Evolutionary conservation across 129 eudicot species (phyloP).

Genomic region (Silybum marianum): DNA sequence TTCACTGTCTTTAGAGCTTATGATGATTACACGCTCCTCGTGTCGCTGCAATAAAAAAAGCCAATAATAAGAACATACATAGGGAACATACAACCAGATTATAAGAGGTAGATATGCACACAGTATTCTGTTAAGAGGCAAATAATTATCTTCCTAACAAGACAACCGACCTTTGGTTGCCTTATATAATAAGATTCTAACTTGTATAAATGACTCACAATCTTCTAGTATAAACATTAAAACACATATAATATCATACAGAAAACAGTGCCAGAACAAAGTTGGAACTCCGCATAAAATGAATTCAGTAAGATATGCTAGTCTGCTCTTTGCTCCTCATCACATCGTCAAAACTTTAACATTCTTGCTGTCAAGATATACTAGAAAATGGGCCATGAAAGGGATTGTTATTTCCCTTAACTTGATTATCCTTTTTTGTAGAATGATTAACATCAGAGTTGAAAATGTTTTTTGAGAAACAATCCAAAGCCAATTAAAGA

Average conservation of each 20-base stretch:
- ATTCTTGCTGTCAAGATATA: background rate
- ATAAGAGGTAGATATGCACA: slow-evolving; percentile 12
- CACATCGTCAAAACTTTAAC: background rate
- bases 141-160: slow-evolving; percentile 9
- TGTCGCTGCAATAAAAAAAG: slow-evolving; percentile 56
- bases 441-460: background rate
- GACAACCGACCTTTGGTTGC: background rate
- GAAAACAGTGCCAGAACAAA: background rate
- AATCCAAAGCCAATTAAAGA: background rate
- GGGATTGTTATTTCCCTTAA: background rate
- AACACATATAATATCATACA: background rate
- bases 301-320: background rate
- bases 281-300: background rate
- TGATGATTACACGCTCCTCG: slow-evolving; percentile 93
- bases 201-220: background rate
- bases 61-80: slow-evolving; percentile 3
- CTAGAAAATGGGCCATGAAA: background rate
- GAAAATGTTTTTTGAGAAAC: background rate
- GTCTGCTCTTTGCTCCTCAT: background rate
- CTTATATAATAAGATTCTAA: background rate
- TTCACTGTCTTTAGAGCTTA: slow-evolving; percentile 83
- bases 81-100: slow-evolving; percentile 14
- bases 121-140: background rate
- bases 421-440: background rate
- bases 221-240: slow-evolving; percentile 4